Evolutionary conservation across 2,329 filamentous ascomycete species (phyloP).

Genomic region (Arthrobotrys sphaeroides): DNA sequence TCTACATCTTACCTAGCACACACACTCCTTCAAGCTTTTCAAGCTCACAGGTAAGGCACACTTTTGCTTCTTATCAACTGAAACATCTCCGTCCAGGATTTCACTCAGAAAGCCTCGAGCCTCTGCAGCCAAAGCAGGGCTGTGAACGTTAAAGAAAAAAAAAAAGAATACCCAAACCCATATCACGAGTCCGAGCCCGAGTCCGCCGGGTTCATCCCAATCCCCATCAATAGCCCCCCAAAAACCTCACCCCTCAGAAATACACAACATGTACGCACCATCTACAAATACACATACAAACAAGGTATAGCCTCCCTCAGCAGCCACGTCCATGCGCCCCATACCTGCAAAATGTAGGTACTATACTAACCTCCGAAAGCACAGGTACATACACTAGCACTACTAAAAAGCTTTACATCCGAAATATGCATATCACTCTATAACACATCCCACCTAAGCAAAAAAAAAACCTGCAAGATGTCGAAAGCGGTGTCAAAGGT

Average conservation of each 20-base stretch:
- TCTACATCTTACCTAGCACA: too few relatives aligned
- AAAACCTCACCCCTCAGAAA: too few relatives aligned
- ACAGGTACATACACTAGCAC: not conserved
- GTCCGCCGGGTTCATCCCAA: too few relatives aligned
- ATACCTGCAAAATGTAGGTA: not conserved
- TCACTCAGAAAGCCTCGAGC: not conserved
- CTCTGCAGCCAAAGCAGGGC: too few relatives aligned
- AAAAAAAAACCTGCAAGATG: slow-evolving; percentile 24
- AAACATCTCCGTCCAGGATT: not conserved
- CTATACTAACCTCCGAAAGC: too few relatives aligned
- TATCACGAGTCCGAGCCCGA: not conserved
- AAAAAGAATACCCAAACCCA: too few relatives aligned
- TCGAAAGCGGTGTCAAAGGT: slow-evolving; percentile 24
- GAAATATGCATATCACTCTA: not conserved
- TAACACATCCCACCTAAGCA: not conserved
- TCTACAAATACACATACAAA: not conserved
- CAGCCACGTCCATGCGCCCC: too few relatives aligned
- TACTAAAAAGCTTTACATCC: slow-evolving; percentile 2
- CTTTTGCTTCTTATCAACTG: not conserved
- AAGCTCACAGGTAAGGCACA: too few relatives aligned
- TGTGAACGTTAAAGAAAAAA: too few relatives aligned
- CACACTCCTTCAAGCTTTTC: not conserved
- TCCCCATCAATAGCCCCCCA: too few relatives aligned
- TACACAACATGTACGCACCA: too few relatives aligned
- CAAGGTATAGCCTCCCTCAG: not conserved